Evolutionary conservation across 805 yeast genomes (phyloP), one percentile per base, ranked within the genome.

Genomic region (Suhomyces prunicola): DNA sequence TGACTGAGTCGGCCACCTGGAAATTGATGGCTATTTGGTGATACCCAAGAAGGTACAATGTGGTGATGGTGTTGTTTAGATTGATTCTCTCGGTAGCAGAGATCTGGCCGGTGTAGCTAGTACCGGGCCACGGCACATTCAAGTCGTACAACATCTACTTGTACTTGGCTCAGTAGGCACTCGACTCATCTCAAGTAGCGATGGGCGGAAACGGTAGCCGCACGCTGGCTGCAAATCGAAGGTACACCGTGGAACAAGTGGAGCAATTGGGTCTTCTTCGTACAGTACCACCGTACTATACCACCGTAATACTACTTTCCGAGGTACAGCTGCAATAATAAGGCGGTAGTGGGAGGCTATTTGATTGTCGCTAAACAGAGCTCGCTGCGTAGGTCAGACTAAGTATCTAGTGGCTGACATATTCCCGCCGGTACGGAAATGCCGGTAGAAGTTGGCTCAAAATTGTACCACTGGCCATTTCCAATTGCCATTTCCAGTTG

Each of bases 21-120:
- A 85, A 85, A 67, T 90, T 91, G 48, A 92, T 69, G 2, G 93
- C 97, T 3, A 89, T 76, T 58, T 85, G 87, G 0, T 88, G 81
- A 64, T 90, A 90, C 9, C 93, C 94, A 6, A 87, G 65, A 24
- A 78, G 69, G 56, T 82, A 80, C 19, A 84, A 68, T 17, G 85
- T 83, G 6, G 77, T 65, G 7, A 88, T 65, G 4, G 82, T 77
- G 44, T 77, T 73, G 57, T 79, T 79, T 44, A 87, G 62, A 22
- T 69, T 70, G 0, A 60, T 61, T 2, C 85, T 60, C 51, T 84
- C 82, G 10, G 62, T 58, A 3, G 65, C 57, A 0, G 79, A 64
- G 4, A 84, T 80, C 29, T 70, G 69, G 6, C 71, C 60, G 2
- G 62, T 55, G 62, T 80, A 87, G 49, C 75, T 73, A 13, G 65